These are phyloP conservation scores for Porphyridium purpureum DNA, from an alignment of 23 red algal species.

Conservation along the genomic window DNA sequence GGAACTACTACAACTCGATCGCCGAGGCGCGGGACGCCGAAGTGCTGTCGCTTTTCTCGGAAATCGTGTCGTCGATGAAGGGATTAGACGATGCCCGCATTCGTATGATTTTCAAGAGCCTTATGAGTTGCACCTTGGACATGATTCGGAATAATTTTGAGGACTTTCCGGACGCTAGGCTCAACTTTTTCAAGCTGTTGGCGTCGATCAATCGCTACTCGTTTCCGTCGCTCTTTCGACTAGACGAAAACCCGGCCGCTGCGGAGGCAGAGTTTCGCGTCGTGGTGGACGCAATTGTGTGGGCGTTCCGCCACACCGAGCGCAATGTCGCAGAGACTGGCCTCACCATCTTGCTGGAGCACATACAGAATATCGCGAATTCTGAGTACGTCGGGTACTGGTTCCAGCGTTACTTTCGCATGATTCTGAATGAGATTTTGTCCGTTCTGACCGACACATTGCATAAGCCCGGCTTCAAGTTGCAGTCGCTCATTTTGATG, in stretches of 20 bases:
- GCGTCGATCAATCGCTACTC: conserved; percentile 63
- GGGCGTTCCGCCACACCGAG: conserved; percentile 97
- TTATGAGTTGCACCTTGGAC: conserved; percentile 58
- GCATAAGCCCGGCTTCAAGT: conserved; percentile 79
- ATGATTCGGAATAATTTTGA: conserved; percentile 99
- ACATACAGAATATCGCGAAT: conserved; percentile 57
- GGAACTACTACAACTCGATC: conserved; percentile 52
- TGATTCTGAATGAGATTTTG: conserved; percentile 85
- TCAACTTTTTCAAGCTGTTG: conserved; percentile 80
- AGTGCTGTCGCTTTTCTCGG: conserved; percentile 69
- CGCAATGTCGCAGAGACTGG: conserved; percentile 96
- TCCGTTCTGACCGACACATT: conserved; percentile 85
- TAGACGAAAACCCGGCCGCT: conserved; percentile 54
- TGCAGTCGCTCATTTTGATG: conserved; percentile 65
- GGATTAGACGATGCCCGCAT: conserved; percentile 26
- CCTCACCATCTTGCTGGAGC: conserved; percentile 67
- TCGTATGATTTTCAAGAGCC: conserved; percentile 56
- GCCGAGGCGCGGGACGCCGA: conserved; percentile 83
- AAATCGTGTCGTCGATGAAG: conserved; percentile 52
- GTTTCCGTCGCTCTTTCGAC: conserved; percentile 67
- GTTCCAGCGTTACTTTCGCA: conserved; percentile 66
- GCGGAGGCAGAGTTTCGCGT: conserved; percentile 82
- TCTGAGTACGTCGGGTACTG: conserved; percentile 66
- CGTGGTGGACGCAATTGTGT: conserved; percentile 91
- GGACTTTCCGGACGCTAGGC: conserved; percentile 89